Conservation (phyloP, 2,329 filamentous ascomycete genomes). For the Xylariomycetidae sp. region DNA sequence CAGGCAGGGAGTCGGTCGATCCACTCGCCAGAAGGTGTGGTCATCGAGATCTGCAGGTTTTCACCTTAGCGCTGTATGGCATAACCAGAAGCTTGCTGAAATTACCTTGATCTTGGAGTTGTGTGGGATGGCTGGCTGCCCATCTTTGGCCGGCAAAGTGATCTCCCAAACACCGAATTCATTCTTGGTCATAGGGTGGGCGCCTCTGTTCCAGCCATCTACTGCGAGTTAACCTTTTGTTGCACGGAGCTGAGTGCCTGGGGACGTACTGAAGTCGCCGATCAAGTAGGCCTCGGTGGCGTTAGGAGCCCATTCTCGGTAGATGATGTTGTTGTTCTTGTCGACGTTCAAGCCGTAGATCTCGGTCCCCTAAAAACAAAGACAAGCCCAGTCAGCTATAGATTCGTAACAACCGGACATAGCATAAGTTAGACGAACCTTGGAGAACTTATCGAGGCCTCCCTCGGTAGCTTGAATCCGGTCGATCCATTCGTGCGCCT, state of each 20-base stretch:
- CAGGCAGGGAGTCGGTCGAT: constrained; percentile 88
- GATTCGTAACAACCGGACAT: too few species aligned
- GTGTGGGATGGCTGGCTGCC: constrained; percentile 75
- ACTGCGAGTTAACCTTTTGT: constrained; percentile 14
- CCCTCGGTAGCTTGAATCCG: constrained; percentile 78
- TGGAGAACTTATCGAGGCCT: constrained; percentile 85
- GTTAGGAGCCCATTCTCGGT: constrained; percentile 95
- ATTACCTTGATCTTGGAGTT: constrained; percentile 91
- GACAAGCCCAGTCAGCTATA: too few species aligned
- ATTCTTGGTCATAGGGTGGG: constrained; percentile 84
- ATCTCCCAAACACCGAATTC: constrained; percentile 84
- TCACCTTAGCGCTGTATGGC: constrained; percentile 6
- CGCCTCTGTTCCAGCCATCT: constrained; percentile 82
- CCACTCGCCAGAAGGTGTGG: constrained; percentile 69
- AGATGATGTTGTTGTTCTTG: constrained; percentile 76
- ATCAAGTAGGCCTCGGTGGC: constrained; percentile 78
- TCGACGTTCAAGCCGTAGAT: constrained; percentile 80
- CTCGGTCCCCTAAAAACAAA: constrained; percentile 80
- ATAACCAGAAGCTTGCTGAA: not conserved
- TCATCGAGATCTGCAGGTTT: constrained; percentile 74
- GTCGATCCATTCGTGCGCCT: constrained; percentile 81
- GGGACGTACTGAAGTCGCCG: constrained; percentile 80
- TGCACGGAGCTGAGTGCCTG: not conserved
- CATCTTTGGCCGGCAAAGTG: constrained; percentile 64
- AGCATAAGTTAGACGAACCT: constrained; percentile 50